Conservation (phyloP, 768 basidiomycete genomes). For the Collybiopsis confluens region DNA sequence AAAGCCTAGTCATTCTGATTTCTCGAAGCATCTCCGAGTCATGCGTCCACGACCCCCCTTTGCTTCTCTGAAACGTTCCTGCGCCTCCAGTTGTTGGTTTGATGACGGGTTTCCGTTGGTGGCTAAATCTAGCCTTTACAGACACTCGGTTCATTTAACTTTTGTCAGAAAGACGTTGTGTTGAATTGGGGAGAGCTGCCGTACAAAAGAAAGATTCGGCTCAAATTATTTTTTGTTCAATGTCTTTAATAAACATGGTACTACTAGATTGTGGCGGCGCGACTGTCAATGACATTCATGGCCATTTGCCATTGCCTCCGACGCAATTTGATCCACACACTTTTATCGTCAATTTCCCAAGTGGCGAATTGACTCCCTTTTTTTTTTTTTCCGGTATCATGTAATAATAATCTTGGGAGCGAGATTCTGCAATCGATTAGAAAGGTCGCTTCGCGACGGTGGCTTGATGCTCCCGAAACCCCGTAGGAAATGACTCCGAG, state of each 20-base stretch:
- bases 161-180: neutral
- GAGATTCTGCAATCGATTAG: no score
- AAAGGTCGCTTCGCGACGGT: conserved; percentile 2
- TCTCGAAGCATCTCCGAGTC: neutral
- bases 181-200: neutral
- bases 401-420: no score
- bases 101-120: neutral
- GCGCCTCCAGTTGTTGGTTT: neutral
- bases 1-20: neutral
- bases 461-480: neutral
- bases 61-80: neutral
- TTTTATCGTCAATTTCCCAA: no score
- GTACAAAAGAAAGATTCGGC: neutral
- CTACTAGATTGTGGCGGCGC: no score
- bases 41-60: neutral
- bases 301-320: no score
- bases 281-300: no score
- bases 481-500: neutral
- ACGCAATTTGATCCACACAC: no score
- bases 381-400: no score
- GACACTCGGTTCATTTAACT: neutral
- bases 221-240: neutral
- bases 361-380: no score
- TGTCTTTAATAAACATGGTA: no score
- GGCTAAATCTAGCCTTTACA: neutral